Evolutionary conservation across 441 rosid genomes (phyloP).

Genomic region (Raphanus hybrid): DNA sequence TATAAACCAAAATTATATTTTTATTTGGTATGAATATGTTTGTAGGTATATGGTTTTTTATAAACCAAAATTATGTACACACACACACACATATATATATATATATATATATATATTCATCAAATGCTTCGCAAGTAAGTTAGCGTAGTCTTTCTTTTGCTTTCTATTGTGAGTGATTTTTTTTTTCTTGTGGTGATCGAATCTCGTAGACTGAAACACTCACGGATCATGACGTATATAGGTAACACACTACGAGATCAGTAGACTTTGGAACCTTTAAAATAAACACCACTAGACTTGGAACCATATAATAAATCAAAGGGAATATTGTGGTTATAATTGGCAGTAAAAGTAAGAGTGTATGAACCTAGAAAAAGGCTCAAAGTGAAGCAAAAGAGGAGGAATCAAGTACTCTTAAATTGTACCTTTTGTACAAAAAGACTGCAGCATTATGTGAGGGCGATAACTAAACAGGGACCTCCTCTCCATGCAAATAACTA

Average conservation of each 20-base stretch:
- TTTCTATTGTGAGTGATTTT: not conserved
- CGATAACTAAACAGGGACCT: constrained; percentile 17
- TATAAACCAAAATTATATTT: not conserved
- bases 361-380: constrained; percentile 13
- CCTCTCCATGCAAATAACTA: constrained; percentile 28
- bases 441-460: constrained; percentile 21
- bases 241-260: constrained; percentile 24
- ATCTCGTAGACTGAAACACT: constrained; percentile 35
- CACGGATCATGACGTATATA: constrained; percentile 20
- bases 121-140: not conserved
- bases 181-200: not conserved
- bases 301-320: constrained; percentile 12
- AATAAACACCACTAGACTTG: not conserved
- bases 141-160: not conserved
- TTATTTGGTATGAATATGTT: not conserved
- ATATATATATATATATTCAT: not conserved
- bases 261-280: not conserved
- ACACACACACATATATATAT: too few species aligned
- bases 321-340: constrained; percentile 27
- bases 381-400: constrained; percentile 28
- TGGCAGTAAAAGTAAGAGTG: constrained; percentile 26
- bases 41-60: not conserved
- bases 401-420: constrained; percentile 36
- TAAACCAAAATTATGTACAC: not conserved
- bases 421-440: constrained; percentile 41